Evolutionary conservation across 2,329 filamentous ascomycete species (phyloP).

Genomic region (Colletotrichum agaves): DNA sequence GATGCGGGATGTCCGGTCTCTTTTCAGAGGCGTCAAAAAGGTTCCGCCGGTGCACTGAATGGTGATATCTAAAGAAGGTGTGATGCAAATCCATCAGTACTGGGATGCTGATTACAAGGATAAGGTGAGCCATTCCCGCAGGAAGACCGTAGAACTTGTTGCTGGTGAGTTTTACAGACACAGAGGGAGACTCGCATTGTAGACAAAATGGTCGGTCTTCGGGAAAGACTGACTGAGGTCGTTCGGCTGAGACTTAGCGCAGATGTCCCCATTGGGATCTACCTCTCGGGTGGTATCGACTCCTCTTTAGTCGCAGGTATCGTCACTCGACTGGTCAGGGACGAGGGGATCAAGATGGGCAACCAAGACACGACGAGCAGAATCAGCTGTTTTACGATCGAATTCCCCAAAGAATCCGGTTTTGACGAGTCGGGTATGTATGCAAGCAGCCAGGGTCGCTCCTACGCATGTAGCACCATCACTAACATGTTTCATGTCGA

Average conservation of each 20-base stretch:
- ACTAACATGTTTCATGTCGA: background rate
- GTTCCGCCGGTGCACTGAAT: constrained; percentile 57
- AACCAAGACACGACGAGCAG: constrained; percentile 43
- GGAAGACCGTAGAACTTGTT: fast-evolving
- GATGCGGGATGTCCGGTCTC: constrained; percentile 56
- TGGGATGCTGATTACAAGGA: constrained; percentile 64
- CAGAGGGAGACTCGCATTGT: constrained; percentile 53
- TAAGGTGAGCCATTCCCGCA: constrained; percentile 51
- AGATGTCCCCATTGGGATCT: constrained; percentile 67
- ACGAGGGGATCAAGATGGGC: constrained; percentile 58
- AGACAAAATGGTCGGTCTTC: constrained; percentile 63
- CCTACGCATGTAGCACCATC: too few relatives aligned
- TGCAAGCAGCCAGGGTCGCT: too few relatives aligned
- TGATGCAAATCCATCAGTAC: constrained; percentile 54
- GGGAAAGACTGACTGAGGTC: constrained; percentile 60
- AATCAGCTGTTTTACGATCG: constrained; percentile 58
- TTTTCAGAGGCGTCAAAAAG: constrained; percentile 60
- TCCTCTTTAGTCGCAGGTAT: constrained; percentile 67
- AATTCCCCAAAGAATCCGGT: constrained; percentile 60
- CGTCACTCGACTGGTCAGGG: constrained; percentile 58
- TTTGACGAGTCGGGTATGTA: constrained; percentile 58
- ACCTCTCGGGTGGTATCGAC: constrained; percentile 67
- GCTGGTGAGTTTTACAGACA: constrained; percentile 37
- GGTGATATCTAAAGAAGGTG: constrained; percentile 49
- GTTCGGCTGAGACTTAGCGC: constrained; percentile 62